Evolutionary conservation across 2,329 filamentous ascomycete genomes (phyloP), one percentile per base, ranked within the genome.

Genomic region (Metarhizium rileyi): DNA sequence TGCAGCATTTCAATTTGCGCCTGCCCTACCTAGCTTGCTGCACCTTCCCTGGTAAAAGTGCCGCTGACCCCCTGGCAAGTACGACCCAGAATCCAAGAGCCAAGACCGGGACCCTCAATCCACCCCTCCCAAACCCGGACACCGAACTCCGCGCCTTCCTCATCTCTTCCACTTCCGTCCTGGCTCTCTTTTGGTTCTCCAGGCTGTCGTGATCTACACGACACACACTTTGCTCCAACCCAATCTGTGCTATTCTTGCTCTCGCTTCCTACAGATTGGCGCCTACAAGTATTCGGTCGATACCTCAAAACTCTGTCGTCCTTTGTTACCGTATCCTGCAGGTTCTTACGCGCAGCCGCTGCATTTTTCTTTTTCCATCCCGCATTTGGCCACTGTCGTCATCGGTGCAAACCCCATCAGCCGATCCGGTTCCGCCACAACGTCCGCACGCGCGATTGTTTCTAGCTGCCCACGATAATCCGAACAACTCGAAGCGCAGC

Each of bases 311-410:
- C 22, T 25, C 38, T 25, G 38, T 20, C 8, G 7, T 42, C 38
- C 6, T 14, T 42, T 18, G 38, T 25, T 42, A 7, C 9, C 16
- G 10, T 42, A 7, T 42, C 38, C 10, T 25, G 38, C n/a, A 23
- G 10, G 23, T 42, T 22, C 16, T 23, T 5, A 6, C 18, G 20
- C 38, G 20, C 7, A 9, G 22, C 20, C 38, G 22, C 20, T 33
- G 30, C 42, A 10, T 8, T 7, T 20, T 20, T 44, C 26, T 14
- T 20, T 44, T 30, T 30, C 4, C 25, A 35, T 46, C 28, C 44
- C 44, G 28, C 44, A 36, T 12, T 36, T 38, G 44, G 28, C 44
- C 16, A 12, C 30, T 36, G 49, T 44, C 49, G 40, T 50, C 49
- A 47, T 47, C 45, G 28, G 30, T 23, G 30, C 38, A 22, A 25